Evolutionary conservation across 2,329 filamentous ascomycete species (phyloP), one percentile per base, ranked within the genome.

Genomic region (Aspergillus hortae): DNA sequence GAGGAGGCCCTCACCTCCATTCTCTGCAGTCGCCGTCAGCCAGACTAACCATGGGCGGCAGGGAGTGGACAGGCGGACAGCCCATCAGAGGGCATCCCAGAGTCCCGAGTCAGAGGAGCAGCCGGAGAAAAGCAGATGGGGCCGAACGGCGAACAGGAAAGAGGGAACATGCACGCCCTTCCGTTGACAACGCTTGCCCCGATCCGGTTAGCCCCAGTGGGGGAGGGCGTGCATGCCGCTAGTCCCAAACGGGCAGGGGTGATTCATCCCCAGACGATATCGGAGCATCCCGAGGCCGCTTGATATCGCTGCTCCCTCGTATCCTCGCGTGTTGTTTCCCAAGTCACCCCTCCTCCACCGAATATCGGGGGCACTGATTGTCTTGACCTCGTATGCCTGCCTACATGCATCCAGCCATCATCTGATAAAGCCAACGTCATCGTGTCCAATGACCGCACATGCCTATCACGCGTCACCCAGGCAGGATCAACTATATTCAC

Each of bases 21-120:
- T 23, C 10, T 30, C 27, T 30, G 35, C 35, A 38, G 35, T 17
- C 35, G 33, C 12, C 12, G 35, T 38, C 35, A 41, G 49, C 53
- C 44, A 51, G 52, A 48, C 53, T 56, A 51, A 36, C 46, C 49
- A 53, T 57, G 52, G 49, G 50, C 55, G 54, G 49, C 52, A 48
- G 46, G 48, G 40, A 42, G 15, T 21, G 15, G 40, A 12, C 40
- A 19, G 15, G 15, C 11, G 15, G 40, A 5, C 40, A 19, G 15
- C 35, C 35, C 35, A 38, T 38, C 35, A 38, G 35, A 38, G 12
- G 14, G 11, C 35, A 38, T 30, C 27, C 27, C 27, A 30, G 14
- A 11, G 35, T n/a, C 15, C 14, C 14, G 35, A 14, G 35, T n/a
- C 35, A 14, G 14, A 38, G 35, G 12, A 38, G 35, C 14, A 6